Percentiles rank a stretch among this genome's conserved stretches.
Evolutionary conservation across 805 yeast genomes (phyloP).

Genomic region (Wickerhamiella alocasiicola): DNA sequence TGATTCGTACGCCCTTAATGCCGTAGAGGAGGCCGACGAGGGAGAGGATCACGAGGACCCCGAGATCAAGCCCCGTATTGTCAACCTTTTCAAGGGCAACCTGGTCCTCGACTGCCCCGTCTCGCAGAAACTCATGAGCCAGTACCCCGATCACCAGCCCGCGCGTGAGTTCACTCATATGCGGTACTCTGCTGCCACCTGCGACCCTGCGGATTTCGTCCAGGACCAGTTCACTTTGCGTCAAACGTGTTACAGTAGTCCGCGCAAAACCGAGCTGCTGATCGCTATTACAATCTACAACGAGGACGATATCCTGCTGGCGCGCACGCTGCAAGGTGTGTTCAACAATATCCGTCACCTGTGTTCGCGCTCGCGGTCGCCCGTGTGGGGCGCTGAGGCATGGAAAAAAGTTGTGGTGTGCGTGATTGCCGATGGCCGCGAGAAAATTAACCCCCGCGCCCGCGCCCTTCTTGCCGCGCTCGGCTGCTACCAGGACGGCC

Average conservation of each 20-base stretch:
- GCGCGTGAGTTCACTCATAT: constrained; percentile 65
- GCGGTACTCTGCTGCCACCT: constrained; percentile 90
- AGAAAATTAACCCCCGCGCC: constrained; percentile 66
- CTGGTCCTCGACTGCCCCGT: constrained; percentile 83
- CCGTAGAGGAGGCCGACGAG: constrained; percentile 18
- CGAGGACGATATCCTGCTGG: constrained; percentile 71
- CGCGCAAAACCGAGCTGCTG: constrained; percentile 74
- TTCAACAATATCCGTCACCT: constrained; percentile 76
- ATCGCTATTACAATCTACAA: constrained; percentile 83
- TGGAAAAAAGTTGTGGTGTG: constrained; percentile 92
- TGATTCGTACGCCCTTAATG: constrained; percentile 29
- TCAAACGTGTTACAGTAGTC: constrained; percentile 64
- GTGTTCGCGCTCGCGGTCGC: constrained; percentile 46
- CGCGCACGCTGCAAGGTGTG: constrained; percentile 79
- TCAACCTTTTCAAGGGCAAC: constrained; percentile 57
- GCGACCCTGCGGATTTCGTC: constrained; percentile 68
- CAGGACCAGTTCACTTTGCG: constrained; percentile 61
- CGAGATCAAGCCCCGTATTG: constrained; percentile 32
- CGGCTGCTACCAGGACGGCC: constrained; percentile 91
- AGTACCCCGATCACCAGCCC: constrained; percentile 38
- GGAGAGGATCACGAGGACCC: constrained; percentile 19
- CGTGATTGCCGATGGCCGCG: constrained; percentile 85
- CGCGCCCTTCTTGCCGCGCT: constrained; percentile 70
- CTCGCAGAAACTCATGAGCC: constrained; percentile 48
- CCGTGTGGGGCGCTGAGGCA: constrained; percentile 86